Evolutionary conservation across 2,329 filamentous ascomycete species (phyloP), one percentile per base, ranked within the genome.

Genomic region (Drechslerella stenobrocha): DNA sequence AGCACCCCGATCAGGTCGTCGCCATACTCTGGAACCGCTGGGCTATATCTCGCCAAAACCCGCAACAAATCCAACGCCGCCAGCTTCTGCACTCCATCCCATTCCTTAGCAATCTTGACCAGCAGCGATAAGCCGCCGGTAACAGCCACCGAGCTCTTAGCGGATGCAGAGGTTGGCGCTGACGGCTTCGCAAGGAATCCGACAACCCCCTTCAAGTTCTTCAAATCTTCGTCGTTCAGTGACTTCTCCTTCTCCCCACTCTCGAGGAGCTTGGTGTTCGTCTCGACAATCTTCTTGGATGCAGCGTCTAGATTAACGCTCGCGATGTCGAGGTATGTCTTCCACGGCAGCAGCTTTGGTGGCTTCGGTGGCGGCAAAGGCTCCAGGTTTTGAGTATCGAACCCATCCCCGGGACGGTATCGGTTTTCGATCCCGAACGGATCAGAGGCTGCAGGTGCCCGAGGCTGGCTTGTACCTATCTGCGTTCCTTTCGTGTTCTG

Each of bases 401-500:
- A 74, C 2, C 77, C 79, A 71, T 89, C 84, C 11, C 86, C 88
- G 20, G 90, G 89, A 52, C 87, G 83, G 76, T 95, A 95, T 71
- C 89, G 81, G 53, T 84, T 83, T 71, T 92, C 89, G 15, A 85
- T 85, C 4, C 89, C 90, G 79, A 85, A 90, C 0, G 89, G 87
- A 76, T 95, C 89, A 30, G 83, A 79, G 1, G 80, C 75, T 44
- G 79, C 73, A 2, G 78, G 72, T 26, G 69, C 65, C 52, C 69
- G 70, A 5, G 76, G 79, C 47, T 81, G 73, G 51, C 80, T 75
- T 71, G 86, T 82, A 0, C 90, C 90, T n/a, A 96, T 78, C 0
- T 86, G 89, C 5, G 90, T 87, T 2, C 90, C 91, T 77, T 92
- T 84, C 0, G 91, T 95, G 74, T 97, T 97, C 58, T 87, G 82